Conservation (phyloP, 2,329 filamentous ascomycete species). For the Pyricularia pennisetigena region DNA sequence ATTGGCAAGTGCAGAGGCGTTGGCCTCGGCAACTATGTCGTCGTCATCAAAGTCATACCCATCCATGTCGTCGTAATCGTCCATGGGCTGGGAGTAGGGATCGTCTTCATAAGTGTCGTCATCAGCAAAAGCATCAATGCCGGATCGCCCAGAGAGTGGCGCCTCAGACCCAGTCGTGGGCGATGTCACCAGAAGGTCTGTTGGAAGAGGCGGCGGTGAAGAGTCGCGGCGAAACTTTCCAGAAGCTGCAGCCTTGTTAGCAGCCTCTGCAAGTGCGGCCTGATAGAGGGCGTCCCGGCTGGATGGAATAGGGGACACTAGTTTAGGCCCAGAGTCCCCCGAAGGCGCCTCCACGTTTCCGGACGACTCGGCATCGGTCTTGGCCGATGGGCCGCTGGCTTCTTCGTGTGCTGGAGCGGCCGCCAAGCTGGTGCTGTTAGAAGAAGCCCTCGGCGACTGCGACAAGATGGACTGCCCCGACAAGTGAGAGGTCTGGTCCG, state of each 20-base stretch:
- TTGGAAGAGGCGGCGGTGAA: constrained; percentile 15
- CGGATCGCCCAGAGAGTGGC: constrained; percentile 11
- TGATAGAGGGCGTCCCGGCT: constrained; percentile 54
- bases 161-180: constrained; percentile 18
- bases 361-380: background rate
- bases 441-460: constrained; percentile 44
- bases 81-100: constrained; percentile 30
- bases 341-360: background rate
- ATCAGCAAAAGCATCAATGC: constrained; percentile 15
- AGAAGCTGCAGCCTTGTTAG: constrained; percentile 63
- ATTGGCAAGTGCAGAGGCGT: constrained; percentile 84
- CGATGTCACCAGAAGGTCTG: constrained; percentile 23
- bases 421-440: constrained; percentile 16
- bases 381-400: constrained; percentile 5
- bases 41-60: constrained; percentile 72
- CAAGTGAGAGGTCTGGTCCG: constrained; percentile 33
- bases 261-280: constrained; percentile 72
- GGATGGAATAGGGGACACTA: constrained; percentile 3
- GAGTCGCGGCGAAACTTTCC: constrained; percentile 62
- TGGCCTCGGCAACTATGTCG: constrained; percentile 87
- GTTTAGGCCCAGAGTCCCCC: background rate
- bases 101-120: constrained; percentile 60
- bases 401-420: background rate
- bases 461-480: constrained; percentile 32
- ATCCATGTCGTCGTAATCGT: constrained; percentile 49